Conservation (phyloP, 768 basidiomycete genomes). For the Russula olivacea region DNA sequence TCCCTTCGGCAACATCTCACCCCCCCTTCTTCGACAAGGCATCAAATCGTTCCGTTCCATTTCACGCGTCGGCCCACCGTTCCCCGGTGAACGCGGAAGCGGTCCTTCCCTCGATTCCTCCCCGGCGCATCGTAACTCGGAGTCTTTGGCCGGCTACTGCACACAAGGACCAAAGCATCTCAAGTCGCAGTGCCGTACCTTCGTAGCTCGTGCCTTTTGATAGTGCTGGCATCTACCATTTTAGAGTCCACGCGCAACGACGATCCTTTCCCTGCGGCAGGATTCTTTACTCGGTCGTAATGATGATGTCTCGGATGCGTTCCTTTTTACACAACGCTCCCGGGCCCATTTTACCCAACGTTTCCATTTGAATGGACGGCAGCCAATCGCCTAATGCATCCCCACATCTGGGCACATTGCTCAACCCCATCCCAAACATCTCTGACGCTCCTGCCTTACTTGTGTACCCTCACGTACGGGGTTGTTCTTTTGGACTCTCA, state of each 20-base stretch:
- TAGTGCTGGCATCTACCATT: constrained; percentile 27
- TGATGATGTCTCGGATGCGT: constrained; percentile 6
- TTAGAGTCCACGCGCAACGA: constrained; percentile 22
- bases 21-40: constrained; percentile 1
- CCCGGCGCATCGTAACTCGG: constrained; percentile 26
- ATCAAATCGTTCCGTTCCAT: constrained; percentile 3
- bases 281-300: constrained; percentile 18
- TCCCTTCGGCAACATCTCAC: background rate
- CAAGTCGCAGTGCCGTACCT: constrained; percentile 20
- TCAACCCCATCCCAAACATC: constrained; percentile 8
- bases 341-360: background rate
- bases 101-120: constrained; percentile 25
- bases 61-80: background rate
- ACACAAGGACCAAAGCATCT: constrained; percentile 8
- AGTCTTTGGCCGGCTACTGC: constrained; percentile 25
- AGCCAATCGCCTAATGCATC: constrained; percentile 18
- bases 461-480: background rate
- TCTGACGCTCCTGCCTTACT: constrained; percentile 7
- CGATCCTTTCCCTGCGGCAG: constrained; percentile 18
- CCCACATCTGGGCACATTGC: background rate
- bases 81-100: constrained; percentile 20
- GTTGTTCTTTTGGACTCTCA: constrained; percentile 14
- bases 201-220: constrained; percentile 26
- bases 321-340: constrained; percentile 13
- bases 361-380: constrained; percentile 1